These are phyloP conservation scores for Gastrolobium bilobum DNA, from an alignment of 306 rosid genomes.

Conservation along the genomic window DNA sequence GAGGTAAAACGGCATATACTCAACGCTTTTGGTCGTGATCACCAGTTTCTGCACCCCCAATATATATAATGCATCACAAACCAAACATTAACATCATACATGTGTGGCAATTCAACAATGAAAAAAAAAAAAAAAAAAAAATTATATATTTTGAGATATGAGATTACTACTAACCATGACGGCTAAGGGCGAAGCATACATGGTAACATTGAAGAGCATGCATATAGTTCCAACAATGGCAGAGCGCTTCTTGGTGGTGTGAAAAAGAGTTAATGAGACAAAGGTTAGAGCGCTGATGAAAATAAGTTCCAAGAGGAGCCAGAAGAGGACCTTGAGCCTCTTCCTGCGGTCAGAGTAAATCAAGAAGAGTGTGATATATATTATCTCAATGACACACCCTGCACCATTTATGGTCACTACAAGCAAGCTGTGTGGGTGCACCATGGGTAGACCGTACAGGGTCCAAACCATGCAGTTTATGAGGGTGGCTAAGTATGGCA, in stretches of 20 bases:
- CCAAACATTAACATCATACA: background rate
- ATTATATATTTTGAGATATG: background rate
- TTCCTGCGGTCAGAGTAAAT: constrained; percentile 58
- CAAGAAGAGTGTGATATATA: constrained; percentile 66
- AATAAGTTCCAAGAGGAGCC: constrained; percentile 55
- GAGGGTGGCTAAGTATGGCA: constrained; percentile 77
- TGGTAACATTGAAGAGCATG: constrained; percentile 71
- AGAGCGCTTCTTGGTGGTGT: constrained; percentile 57
- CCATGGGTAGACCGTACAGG: constrained; percentile 73
- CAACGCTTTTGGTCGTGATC: constrained; percentile 80
- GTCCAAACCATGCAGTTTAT: constrained; percentile 83
- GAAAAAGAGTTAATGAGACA: constrained; percentile 53
- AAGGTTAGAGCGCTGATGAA: constrained; percentile 55
- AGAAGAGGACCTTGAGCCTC: constrained; percentile 58
- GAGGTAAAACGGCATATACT: constrained; percentile 81
- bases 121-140: constrained; percentile 3
- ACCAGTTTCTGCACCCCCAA: constrained; percentile 68
- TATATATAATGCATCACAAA: background rate
- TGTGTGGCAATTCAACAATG: background rate
- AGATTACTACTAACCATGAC: constrained; percentile 59
- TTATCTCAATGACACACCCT: constrained; percentile 63
- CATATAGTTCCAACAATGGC: constrained; percentile 69
- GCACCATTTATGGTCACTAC: constrained; percentile 74
- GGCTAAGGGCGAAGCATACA: constrained; percentile 82
- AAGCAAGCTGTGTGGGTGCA: constrained; percentile 67